Evolutionary conservation across 495 filamentous ascomycete species (phyloP).

Genomic region (Monascus purpureus): DNA sequence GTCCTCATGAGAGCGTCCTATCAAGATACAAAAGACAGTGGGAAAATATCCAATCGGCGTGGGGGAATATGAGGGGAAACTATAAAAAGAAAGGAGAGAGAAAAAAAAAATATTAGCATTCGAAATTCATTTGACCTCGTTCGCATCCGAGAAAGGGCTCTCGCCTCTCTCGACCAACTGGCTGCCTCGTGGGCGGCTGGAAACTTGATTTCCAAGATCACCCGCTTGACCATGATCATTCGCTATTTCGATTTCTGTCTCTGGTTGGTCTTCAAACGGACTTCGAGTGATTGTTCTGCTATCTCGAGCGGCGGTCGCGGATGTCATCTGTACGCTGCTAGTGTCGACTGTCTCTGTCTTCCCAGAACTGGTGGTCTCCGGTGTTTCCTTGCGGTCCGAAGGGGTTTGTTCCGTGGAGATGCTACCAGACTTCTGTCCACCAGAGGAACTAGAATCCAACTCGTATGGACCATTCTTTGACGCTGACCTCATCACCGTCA

Average conservation of each 20-base stretch:
- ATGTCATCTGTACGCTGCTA: constrained; percentile 6
- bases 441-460: no score
- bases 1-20: no score
- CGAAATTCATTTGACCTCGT: constrained; percentile 45
- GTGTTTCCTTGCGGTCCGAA: no score
- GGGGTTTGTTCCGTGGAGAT: no score
- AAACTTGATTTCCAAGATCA: constrained; percentile 9
- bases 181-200: constrained; percentile 10
- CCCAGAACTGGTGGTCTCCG: no score
- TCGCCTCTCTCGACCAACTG: constrained; percentile 15
- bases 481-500: constrained; percentile 25
- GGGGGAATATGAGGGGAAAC: not conserved
- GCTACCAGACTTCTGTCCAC: no score
- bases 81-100: not conserved
- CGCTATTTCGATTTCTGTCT: constrained; percentile 2
- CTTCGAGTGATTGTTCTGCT: constrained; percentile 34
- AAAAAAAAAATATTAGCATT: not conserved
- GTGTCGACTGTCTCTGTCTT: constrained; percentile 13
- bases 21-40: no score
- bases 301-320: constrained; percentile 17
- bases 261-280: constrained; percentile 44
- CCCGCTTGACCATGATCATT: constrained; percentile 3
- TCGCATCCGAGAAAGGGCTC: constrained; percentile 34
- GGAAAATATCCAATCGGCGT: not conserved
- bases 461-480: constrained; percentile 18